These are phyloP conservation scores for Aspergillus ibericus DNA, from an alignment of 2,329 filamentous ascomycete species.

Conservation along the genomic window DNA sequence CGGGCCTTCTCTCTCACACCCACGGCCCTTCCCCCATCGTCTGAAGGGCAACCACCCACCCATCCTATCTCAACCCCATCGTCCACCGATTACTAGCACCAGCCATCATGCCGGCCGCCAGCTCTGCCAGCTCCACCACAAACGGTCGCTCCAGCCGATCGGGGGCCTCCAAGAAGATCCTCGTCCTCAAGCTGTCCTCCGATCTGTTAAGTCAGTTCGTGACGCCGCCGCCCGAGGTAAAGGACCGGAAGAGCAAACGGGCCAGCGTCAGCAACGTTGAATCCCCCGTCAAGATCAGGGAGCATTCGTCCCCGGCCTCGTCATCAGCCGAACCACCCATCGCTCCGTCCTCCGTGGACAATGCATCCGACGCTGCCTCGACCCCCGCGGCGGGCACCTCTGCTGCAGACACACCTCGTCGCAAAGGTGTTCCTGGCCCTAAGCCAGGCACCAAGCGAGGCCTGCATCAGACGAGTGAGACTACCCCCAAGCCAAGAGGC, in stretches of 20 bases:
- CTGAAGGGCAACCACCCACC: background rate
- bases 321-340: conserved; percentile 35
- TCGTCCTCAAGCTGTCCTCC: conserved; percentile 44
- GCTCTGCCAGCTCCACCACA: conserved; percentile 28
- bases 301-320: conserved; percentile 39
- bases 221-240: conserved; percentile 21
- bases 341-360: conserved; percentile 42
- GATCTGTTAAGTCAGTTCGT: conserved; percentile 39
- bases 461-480: conserved; percentile 57
- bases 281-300: conserved; percentile 27
- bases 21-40: background rate
- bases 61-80: background rate
- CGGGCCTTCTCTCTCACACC: background rate
- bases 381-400: conserved; percentile 44
- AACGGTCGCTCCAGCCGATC: conserved; percentile 40
- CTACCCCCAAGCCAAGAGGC: conserved; percentile 67
- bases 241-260: conserved; percentile 22
- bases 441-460: conserved; percentile 64
- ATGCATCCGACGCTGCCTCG: conserved; percentile 42
- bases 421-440: conserved; percentile 72
- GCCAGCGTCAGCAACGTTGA: conserved; percentile 16
- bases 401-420: conserved; percentile 58
- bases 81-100: background rate
- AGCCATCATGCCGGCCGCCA: conserved; percentile 25
- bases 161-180: conserved; percentile 31